phyloP scores from a whole-genome alignment of 1,139 yeast genomes.

The Magnusiomyces clavatus region DNA sequence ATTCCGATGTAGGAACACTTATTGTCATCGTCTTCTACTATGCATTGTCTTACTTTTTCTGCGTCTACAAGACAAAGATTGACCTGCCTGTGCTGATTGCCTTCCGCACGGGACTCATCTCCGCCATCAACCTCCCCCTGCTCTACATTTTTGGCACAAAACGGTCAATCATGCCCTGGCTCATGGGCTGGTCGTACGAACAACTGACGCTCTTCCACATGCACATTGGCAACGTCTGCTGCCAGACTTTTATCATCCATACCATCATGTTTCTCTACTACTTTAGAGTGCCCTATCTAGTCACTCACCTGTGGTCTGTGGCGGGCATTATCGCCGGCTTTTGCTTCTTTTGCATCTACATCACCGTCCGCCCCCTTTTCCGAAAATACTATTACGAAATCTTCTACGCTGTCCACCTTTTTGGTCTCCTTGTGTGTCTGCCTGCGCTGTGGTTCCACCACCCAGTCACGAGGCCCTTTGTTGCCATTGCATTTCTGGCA shows the following conservation, averaged over 20 bases:
- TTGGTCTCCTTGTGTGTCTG: constrained; percentile 20
- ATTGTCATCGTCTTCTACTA: constrained; percentile 8
- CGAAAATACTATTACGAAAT: constrained; percentile 18
- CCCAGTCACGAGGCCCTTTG: constrained; percentile 23
- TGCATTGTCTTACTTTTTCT: constrained; percentile 12
- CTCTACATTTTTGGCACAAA: constrained; percentile 26
- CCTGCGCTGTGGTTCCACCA: constrained; percentile 24
- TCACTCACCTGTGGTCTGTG: constrained; percentile 19
- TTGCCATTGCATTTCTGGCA: constrained; percentile 19
- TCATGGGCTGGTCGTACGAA: constrained; percentile 28
- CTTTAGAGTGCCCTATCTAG: constrained; percentile 20
- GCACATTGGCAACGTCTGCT: constrained; percentile 20
- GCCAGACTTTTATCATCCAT: constrained; percentile 18
- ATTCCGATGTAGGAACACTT: constrained; percentile 8
- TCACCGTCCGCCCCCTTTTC: constrained; percentile 15
- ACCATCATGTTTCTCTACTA: constrained; percentile 19
- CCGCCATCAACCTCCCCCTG: constrained; percentile 22
- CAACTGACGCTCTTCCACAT: constrained; percentile 27
- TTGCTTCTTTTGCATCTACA: constrained; percentile 20
- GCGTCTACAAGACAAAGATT: constrained; percentile 11
- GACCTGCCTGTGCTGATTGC: constrained; percentile 18
- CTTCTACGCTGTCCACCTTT: constrained; percentile 22
- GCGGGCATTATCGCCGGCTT: constrained; percentile 22
- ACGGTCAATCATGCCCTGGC: constrained; percentile 21
- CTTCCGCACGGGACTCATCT: constrained; percentile 23